Percentiles rank a stretch among this genome's conserved stretches.
Conservation (phyloP, 2,329 filamentous ascomycete species). For the Trichocomaceae sp. region DNA sequence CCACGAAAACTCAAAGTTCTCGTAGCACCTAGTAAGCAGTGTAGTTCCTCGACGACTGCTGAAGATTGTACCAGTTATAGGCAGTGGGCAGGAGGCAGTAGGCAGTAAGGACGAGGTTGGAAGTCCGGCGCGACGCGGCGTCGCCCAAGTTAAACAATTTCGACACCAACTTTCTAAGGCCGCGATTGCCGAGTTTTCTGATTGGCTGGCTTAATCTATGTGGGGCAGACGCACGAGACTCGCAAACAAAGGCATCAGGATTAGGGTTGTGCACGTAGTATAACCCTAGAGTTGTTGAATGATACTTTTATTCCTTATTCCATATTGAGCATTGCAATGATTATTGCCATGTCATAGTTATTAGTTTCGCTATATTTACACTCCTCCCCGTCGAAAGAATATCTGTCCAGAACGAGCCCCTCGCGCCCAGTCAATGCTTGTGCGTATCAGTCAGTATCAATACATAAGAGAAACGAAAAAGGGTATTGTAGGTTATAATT, state of each 20-base stretch:
- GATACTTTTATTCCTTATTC: too few species aligned
- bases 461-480: not conserved
- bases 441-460: not conserved
- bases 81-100: too few species aligned
- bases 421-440: slow-evolving; percentile 8
- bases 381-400: not conserved
- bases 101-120: not conserved
- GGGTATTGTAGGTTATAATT: not conserved
- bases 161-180: not conserved
- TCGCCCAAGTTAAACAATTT: not conserved
- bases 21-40: too few species aligned
- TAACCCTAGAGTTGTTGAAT: too few species aligned
- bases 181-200: not conserved
- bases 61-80: too few species aligned
- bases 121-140: not conserved
- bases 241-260: too few species aligned
- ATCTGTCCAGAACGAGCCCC: not conserved
- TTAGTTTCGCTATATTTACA: too few species aligned
- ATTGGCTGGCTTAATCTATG: not conserved
- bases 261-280: too few species aligned
- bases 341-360: not conserved
- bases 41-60: too few species aligned
- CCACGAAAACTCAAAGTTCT: too few species aligned
- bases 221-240: not conserved
- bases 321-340: not conserved